phyloP scores from a whole-genome alignment of 352 stramenopile genomes.

The Pythium folliculosum region DNA sequence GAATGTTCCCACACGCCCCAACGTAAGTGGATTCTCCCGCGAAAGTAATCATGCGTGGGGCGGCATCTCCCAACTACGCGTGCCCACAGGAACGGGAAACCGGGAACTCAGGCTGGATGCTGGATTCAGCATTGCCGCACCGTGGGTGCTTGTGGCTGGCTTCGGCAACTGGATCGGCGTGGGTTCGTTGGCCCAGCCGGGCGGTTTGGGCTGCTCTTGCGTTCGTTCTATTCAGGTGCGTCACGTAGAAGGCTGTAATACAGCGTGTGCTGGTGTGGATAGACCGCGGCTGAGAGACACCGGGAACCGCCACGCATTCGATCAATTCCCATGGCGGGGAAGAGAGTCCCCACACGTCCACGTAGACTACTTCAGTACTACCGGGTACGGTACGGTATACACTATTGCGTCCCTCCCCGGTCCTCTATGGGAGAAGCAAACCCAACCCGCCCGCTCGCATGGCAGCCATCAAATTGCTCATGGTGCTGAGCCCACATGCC shows the following conservation, averaged over 20 bases:
- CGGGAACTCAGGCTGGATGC: background rate
- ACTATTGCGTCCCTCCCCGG: no score
- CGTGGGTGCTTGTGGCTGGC: no score
- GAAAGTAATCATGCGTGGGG: background rate
- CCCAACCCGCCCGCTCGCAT: background rate
- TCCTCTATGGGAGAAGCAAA: background rate
- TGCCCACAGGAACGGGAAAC: background rate
- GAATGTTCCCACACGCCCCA: background rate
- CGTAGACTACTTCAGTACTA: background rate
- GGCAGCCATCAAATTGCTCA: slow-evolving; percentile 4
- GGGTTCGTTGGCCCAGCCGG: background rate
- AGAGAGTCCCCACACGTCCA: background rate
- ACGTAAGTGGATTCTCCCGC: background rate
- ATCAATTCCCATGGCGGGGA: background rate
- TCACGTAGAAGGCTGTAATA: background rate
- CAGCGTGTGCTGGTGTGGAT: background rate
- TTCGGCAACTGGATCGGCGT: background rate
- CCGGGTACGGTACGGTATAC: background rate
- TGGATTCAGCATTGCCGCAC: background rate
- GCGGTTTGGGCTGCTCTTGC: background rate
- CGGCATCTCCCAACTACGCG: background rate
- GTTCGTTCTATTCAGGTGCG: background rate
- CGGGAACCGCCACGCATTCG: no score
- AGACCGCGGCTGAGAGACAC: no score
- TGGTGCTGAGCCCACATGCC: background rate